These are phyloP conservation scores for Euphrasia arctica DNA, from an alignment of 305 asterid species.

Conservation along the genomic window DNA sequence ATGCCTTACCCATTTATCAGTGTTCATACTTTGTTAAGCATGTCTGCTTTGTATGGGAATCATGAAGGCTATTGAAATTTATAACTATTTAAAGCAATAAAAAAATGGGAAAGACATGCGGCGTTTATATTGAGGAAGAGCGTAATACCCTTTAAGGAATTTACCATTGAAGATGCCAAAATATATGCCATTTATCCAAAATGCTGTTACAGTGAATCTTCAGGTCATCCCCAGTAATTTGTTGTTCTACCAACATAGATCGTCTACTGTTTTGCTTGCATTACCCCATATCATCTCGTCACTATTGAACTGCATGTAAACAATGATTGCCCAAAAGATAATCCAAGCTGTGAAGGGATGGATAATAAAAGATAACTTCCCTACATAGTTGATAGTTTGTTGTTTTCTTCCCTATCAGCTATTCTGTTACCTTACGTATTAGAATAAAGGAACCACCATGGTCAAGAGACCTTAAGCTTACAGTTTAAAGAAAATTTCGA, in stretches of 20 bases:
- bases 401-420: neutral
- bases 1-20: constrained; percentile 15
- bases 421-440: neutral
- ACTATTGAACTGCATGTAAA: no score
- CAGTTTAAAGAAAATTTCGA: neutral
- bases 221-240: neutral
- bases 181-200: no score
- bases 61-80: no score
- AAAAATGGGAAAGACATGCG: neutral
- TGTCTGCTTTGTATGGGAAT: no score
- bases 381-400: neutral
- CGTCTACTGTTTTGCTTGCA: neutral
- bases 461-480: neutral
- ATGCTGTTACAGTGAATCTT: neutral
- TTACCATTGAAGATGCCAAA: no score
- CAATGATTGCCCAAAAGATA: no score
- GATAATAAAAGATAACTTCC: no score
- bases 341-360: no score
- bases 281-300: no score
- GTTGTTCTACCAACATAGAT: neutral
- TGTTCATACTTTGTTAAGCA: constrained; percentile 14
- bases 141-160: no score
- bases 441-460: neutral
- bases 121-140: no score
- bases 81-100: no score